Base-by-base conservation (phyloP, 2,329 filamentous ascomycete species). In the Nemania bipapillata region DNA sequence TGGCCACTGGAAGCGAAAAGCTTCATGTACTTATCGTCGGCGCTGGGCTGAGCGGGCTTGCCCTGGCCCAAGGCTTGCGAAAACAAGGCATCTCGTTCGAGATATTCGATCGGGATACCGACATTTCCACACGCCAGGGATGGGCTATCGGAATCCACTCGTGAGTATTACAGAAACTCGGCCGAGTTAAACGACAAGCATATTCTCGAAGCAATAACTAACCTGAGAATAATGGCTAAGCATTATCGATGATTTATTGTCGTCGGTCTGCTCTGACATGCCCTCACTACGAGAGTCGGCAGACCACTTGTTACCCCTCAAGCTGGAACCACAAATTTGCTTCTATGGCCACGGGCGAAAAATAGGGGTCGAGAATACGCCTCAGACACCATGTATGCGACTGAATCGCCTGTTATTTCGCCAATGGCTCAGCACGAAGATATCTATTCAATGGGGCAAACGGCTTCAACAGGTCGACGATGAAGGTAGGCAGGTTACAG, bases 371-470 rank as follows among this genome's bases (percentile, higher is more conserved):
- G n/a, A 63, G 54, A 56, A 69, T 35, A 66, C 63, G 4, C 58
- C 63, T 7, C 45, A 69, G 20, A 66, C 67, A 2, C 67, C 58
- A 15, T 58, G 35, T 22, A 53, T 77, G 8, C 71, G 76, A 17
- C 70, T 74, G 2, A 72, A 77, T 56, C 71, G 76, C 40, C 32
- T 57, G 24, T 37, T 22, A 3, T 62, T 77, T 8, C 71, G 76
- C 11, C 47, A 73, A 20, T 77, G 76, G 76, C 73, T 77, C 7
- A 65, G 72, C 2, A 76, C 72, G 0, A 17, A 70, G 17, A 72
- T 77, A n/a, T 66, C 71, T 11, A 70, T 78, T 30, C 75, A 75
- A 12, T 77, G 74, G 73, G 66, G 68, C 24, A 77, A 76, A 63
- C 68, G 49, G 11, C 63, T 71, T 12, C 9, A 42, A 11, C 54